Evolutionary conservation across 225 moss, liverwort and hornwort species (phyloP).

Genomic region (Rhytidiadelphus loreus): DNA sequence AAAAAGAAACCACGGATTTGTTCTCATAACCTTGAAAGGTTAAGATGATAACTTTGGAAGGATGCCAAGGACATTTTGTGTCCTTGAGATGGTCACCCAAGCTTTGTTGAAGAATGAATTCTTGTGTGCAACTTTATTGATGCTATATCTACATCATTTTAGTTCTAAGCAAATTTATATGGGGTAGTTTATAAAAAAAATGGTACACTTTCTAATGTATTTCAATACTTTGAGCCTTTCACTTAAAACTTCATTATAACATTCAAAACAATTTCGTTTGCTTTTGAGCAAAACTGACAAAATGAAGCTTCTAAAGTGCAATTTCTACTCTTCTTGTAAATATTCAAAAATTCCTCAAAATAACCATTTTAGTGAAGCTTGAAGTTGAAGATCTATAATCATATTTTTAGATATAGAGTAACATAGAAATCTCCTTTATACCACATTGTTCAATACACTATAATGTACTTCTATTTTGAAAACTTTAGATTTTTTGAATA

Average conservation of each 20-base stretch:
- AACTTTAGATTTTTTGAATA: background rate
- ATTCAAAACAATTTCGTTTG: background rate
- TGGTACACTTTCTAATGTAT: background rate
- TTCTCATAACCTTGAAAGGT: rapidly evolving
- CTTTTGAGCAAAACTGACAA: background rate
- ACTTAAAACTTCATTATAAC: background rate
- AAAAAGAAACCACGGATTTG: background rate
- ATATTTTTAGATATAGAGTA: background rate
- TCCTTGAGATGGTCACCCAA: too few species aligned
- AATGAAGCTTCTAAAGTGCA: background rate
- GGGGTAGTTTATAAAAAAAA: background rate
- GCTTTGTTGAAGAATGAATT: background rate
- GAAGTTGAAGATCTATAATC: background rate
- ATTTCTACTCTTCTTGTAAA: background rate
- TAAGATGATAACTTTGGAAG: rapidly evolving
- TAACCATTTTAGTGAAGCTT: background rate
- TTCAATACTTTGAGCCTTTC: background rate
- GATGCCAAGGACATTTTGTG: background rate
- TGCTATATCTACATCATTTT: background rate
- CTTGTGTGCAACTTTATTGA: background rate
- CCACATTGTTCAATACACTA: background rate
- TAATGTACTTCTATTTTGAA: background rate
- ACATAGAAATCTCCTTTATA: background rate
- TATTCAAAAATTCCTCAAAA: background rate
- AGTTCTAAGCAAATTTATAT: too few species aligned